phyloP scores from a whole-genome alignment of 805 yeast genomes.

The Saturnispora sanitii region DNA sequence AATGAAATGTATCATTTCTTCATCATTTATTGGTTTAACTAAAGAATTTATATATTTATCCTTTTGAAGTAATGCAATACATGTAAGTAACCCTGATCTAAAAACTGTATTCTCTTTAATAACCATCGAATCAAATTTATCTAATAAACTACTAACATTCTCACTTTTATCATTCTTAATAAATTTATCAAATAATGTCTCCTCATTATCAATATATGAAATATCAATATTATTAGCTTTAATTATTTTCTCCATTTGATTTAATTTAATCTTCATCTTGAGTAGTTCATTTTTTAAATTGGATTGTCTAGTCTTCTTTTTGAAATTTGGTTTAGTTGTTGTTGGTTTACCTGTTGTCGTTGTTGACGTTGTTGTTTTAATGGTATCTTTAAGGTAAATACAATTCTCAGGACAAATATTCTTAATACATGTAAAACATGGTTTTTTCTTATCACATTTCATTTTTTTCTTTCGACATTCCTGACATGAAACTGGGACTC shows the following conservation, averaged over 20 bases:
- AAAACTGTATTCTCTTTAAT: conserved; percentile 34
- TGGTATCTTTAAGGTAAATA: conserved; percentile 32
- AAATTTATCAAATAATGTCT: conserved; percentile 5
- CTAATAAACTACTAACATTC: conserved; percentile 29
- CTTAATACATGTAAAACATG: conserved; percentile 30
- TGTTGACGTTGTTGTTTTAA: too few relatives aligned
- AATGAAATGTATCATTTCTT: conserved; percentile 20
- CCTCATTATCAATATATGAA: conserved; percentile 13
- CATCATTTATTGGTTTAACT: conserved; percentile 22
- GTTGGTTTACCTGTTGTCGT: too few relatives aligned
- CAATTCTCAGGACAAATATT: conserved; percentile 32
- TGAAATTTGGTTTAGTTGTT: conserved; percentile 6
- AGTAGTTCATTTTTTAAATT: conserved; percentile 32
- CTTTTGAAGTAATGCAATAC: conserved; percentile 29
- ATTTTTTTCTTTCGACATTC: conserved; percentile 39
- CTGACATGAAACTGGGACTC: conserved; percentile 38
- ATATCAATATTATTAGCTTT: conserved; percentile 22
- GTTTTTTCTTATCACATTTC: conserved; percentile 33
- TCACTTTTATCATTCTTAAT: conserved; percentile 19
- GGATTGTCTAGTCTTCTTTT: conserved; percentile 19
- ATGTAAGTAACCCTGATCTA: conserved; percentile 36
- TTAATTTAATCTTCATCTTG: conserved; percentile 30
- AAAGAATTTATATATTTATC: conserved; percentile 28
- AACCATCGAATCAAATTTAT: conserved; percentile 33
- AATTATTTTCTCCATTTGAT: conserved; percentile 29